Percentiles rank a stretch among this genome's conserved stretches.
Evolutionary conservation across 192 early-diverging fungal species (phyloP).

Genomic region (Mortierella hygrophila): DNA sequence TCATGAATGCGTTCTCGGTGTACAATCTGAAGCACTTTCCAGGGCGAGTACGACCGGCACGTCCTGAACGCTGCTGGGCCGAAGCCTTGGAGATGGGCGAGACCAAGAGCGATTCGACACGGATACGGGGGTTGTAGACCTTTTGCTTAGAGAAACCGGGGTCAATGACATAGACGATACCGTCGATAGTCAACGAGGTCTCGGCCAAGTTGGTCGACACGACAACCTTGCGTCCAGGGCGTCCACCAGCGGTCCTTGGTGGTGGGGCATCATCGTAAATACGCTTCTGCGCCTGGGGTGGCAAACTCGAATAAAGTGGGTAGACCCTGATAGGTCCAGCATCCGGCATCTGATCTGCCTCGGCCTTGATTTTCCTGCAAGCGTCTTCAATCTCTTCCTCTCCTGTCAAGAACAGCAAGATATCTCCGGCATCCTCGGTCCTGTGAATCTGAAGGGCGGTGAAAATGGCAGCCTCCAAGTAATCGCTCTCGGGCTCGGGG

Average conservation of each 20-base stretch:
- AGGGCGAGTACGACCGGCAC: constrained; percentile 97
- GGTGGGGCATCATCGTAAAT: constrained; percentile 95
- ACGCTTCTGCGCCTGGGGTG: constrained; percentile 89
- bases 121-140: constrained; percentile 97
- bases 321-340: constrained; percentile 88
- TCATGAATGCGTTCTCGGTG: constrained; percentile 95
- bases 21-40: constrained; percentile 99
- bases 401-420: constrained; percentile 97
- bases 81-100: constrained; percentile 95
- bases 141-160: constrained; percentile 99
- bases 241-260: constrained; percentile 79
- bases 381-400: constrained; percentile 99
- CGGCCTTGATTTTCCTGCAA: constrained; percentile 83
- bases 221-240: constrained; percentile 95
- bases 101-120: constrained; percentile 95
- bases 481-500: constrained; percentile 97
- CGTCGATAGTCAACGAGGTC: constrained; percentile 98
- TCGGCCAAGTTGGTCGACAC: constrained; percentile 99
- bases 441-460: constrained; percentile 96
- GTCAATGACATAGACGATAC: constrained; percentile 99
- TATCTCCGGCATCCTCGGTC: constrained; percentile 94
- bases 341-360: constrained; percentile 78
- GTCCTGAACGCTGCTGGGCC: constrained; percentile 96
- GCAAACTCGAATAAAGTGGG: constrained; percentile 93
- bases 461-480: constrained; percentile 95